Evolutionary conservation across 140 eudicot genomes (phyloP).

Genomic region (Anethum foeniculum): DNA sequence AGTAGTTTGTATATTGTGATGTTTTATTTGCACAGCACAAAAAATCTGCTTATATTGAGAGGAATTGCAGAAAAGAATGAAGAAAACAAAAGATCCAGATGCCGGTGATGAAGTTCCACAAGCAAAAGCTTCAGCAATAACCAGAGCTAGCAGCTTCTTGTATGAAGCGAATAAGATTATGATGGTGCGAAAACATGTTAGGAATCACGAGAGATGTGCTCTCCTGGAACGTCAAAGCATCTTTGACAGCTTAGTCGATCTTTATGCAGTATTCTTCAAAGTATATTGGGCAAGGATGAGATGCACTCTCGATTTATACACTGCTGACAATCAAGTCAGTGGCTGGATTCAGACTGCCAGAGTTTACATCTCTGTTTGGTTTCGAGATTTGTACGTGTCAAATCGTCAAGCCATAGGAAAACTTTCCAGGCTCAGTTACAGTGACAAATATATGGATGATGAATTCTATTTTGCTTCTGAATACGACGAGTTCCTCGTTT

Average conservation of each 20-base stretch:
- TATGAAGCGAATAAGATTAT: not conserved
- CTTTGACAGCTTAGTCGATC: not conserved
- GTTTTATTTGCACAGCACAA: not conserved
- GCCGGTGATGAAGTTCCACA: slow-evolving; percentile 19
- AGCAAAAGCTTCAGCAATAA: not conserved
- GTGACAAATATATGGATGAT: not conserved
- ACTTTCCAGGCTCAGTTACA: not conserved
- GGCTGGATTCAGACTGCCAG: not conserved
- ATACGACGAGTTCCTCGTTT: not conserved
- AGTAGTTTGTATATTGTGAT: not conserved
- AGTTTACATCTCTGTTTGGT: not conserved
- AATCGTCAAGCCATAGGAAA: not conserved
- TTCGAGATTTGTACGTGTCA: not conserved
- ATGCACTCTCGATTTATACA: not conserved
- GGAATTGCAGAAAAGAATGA: slow-evolving; percentile 56
- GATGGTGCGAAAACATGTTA: not conserved
- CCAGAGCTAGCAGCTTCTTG: not conserved
- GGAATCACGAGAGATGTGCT: not conserved
- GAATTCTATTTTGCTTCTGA: not conserved
- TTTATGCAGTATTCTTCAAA: not conserved
- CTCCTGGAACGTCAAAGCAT: not conserved
- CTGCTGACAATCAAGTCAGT: not conserved
- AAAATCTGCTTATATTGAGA: slow-evolving; percentile 17
- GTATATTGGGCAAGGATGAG: too few relatives aligned
- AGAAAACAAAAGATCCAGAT: slow-evolving; percentile 60